Conservation (phyloP, 225 moss, liverwort and hornwort genomes). For the Climacium dendroides region DNA sequence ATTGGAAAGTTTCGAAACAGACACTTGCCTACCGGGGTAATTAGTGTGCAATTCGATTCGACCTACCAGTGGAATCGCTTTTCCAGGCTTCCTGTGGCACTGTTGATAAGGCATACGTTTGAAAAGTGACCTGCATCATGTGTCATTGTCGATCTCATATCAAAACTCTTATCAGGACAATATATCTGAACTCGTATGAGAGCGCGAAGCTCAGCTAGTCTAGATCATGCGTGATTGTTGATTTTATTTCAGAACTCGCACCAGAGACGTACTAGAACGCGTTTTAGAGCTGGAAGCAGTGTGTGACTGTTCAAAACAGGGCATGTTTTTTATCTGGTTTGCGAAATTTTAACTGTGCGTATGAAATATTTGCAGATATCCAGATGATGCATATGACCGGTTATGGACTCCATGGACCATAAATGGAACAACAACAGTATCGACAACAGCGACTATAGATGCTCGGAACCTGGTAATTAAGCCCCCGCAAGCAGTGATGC, state of each 20-base stretch:
- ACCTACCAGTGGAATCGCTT: too few relatives aligned
- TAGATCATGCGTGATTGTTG: too few relatives aligned
- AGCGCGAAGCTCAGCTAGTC: too few relatives aligned
- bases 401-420: not conserved
- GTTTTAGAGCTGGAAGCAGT: too few relatives aligned
- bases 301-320: not conserved
- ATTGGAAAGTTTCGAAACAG: not conserved
- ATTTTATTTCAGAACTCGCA: too few relatives aligned
- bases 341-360: not conserved
- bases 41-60: not conserved
- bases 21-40: not conserved
- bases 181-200: too few relatives aligned
- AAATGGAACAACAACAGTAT: not conserved
- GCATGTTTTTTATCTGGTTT: not conserved
- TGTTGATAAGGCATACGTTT: too few relatives aligned
- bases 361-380: conserved; percentile 19
- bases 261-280: too few relatives aligned
- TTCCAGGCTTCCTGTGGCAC: too few relatives aligned
- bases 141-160: too few relatives aligned
- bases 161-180: too few relatives aligned
- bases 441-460: not conserved
- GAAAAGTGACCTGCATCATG: too few relatives aligned
- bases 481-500: conserved; percentile 20
- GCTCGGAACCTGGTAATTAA: not conserved
- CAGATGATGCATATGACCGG: conserved; percentile 44